A percentile compares a stretch with the other conserved stretches of the same genome.
phyloP scores from a whole-genome alignment of 2,329 filamentous ascomycete genomes.

The Phaeophleospora eucalypticola region DNA sequence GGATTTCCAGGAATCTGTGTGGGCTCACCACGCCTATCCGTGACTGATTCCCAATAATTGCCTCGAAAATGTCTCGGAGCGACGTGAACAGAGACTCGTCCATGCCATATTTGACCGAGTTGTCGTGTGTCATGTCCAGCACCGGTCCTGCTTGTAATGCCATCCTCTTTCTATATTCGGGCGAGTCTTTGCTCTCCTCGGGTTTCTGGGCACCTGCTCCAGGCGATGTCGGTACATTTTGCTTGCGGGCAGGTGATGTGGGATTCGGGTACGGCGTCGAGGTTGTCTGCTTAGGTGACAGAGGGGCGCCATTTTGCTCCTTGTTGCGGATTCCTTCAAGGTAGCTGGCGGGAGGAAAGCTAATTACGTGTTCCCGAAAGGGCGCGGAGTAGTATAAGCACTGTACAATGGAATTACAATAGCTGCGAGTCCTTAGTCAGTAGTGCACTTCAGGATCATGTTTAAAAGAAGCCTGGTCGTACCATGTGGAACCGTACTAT shows the following conservation, averaged over 20 bases:
- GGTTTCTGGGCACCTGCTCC: constrained; percentile 59
- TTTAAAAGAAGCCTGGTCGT: constrained; percentile 33
- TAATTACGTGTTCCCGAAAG: constrained; percentile 91
- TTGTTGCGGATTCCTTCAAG: constrained; percentile 61
- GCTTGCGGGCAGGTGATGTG: constrained; percentile 41
- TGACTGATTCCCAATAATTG: constrained; percentile 73
- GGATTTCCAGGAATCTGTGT: constrained; percentile 86
- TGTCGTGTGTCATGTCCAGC: constrained; percentile 77
- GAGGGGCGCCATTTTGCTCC: constrained; percentile 23
- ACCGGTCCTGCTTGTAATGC: constrained; percentile 84
- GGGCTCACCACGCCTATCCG: constrained; percentile 89
- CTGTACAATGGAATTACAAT: constrained; percentile 97
- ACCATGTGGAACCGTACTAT: constrained; percentile 98
- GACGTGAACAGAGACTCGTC: constrained; percentile 91
- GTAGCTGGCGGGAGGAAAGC: constrained; percentile 73
- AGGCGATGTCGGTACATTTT: constrained; percentile 51
- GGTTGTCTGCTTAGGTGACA: constrained; percentile 35
- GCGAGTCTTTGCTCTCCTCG: constrained; percentile 90
- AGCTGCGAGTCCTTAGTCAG: constrained; percentile 53
- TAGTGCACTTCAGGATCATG: background rate
- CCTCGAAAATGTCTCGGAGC: constrained; percentile 92
- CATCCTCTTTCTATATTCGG: constrained; percentile 97
- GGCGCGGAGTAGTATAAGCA: constrained; percentile 92
- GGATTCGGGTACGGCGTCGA: constrained; percentile 35
- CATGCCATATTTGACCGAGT: constrained; percentile 79